phyloP scores from a whole-genome alignment of 768 basidiomycete species.

The Phylloporus sp. region DNA sequence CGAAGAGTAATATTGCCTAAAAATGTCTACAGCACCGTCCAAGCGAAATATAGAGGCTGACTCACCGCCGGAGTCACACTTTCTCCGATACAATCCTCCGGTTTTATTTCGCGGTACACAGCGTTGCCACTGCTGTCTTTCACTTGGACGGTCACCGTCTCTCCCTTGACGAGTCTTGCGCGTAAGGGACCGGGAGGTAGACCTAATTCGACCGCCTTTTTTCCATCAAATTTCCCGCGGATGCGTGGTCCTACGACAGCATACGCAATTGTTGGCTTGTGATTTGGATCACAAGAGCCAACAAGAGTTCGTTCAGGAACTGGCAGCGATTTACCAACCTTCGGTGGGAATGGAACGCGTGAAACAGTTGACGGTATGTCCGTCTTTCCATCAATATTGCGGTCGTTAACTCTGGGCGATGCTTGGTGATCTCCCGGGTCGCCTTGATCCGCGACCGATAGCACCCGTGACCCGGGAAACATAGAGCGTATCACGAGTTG shows the following conservation, averaged over 20 bases:
- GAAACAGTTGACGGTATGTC: slow-evolving; percentile 2
- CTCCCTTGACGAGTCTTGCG: slow-evolving; percentile 59
- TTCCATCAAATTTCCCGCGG: slow-evolving; percentile 69
- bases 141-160: slow-evolving; percentile 54
- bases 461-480: slow-evolving; percentile 47
- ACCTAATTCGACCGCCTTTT: slow-evolving; percentile 60
- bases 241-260: slow-evolving; percentile 49
- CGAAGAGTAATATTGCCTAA: slow-evolving; percentile 65
- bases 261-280: slow-evolving; percentile 45
- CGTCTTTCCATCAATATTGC: background rate
- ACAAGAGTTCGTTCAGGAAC: slow-evolving; percentile 17
- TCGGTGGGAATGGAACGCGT: slow-evolving; percentile 15
- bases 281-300: slow-evolving; percentile 11
- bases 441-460: slow-evolving; percentile 11
- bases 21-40: background rate
- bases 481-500: slow-evolving; percentile 50
- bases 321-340: slow-evolving; percentile 18
- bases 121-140: slow-evolving; percentile 41
- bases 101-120: slow-evolving; percentile 47
- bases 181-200: slow-evolving; percentile 58
- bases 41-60: background rate
- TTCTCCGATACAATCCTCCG: slow-evolving; percentile 59
- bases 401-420: slow-evolving; percentile 11
- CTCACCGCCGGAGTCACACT: slow-evolving; percentile 47
- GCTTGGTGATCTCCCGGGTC: slow-evolving; percentile 2